Evolutionary conservation across 2,329 filamentous ascomycete species (phyloP), one percentile per base, ranked within the genome.

Genomic region (Nothopassalora personata): DNA sequence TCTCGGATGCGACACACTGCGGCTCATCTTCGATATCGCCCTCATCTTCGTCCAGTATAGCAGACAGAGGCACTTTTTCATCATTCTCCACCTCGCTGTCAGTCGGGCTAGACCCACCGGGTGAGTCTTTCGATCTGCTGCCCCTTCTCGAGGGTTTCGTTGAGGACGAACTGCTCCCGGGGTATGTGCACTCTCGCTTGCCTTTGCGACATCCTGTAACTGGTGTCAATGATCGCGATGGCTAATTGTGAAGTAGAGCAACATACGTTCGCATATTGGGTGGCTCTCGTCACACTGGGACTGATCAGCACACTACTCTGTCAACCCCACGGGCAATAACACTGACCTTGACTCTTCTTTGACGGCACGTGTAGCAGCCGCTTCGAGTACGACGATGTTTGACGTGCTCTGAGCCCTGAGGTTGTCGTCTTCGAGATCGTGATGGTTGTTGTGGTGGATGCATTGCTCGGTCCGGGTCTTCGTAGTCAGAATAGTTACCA

Each of bases 321-420:
- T 19, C 33, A 49, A 34, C 27, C 13, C 19, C 19, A 30, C 34
- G 39, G 59, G 54, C 53, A 18, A 49, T 30, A 15, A 19, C 18
- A 9, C 66, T 62, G 70, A 84, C 82, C 80, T 87, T 97, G 54
- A 97, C 92, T 73, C 94, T 85, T 66, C 94, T 84, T 68, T 87
- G 87, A 60, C 94, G 84, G 75, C 94, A 99, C 50, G 92, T 97
- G 71, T 84, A 97, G 76, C 94, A 99, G 30, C 94, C 94, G 64
- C 91, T 97, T 67, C 94, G 83, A 47, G 94, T 97, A 66, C 94
- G 86, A 62, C 92, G 88, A 73, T 97, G 93, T 75, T 97, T 97
- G 66, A 95, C 88, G 70, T 89, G 87, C 62, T 95, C 89, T n/a
- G 66, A 61, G 13, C 70, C 67, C 36, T 60, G 61, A 10, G 64